Conservation (phyloP, 345 rosid genomes). For the Aethionema arabicum region DNA sequence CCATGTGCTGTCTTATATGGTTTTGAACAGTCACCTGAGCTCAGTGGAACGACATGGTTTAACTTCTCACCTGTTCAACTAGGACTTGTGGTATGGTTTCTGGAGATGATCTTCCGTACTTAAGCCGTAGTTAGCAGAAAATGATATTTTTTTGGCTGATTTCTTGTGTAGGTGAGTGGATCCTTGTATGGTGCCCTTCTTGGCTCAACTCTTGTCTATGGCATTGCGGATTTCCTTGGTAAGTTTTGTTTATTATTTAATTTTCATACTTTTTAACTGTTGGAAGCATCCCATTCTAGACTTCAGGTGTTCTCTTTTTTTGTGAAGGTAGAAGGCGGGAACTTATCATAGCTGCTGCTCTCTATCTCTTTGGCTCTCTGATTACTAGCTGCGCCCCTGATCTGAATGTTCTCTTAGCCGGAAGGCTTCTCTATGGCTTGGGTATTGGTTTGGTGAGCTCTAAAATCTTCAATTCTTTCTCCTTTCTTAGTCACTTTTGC, state of each 20-base stretch:
- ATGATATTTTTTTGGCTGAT: constrained; percentile 11
- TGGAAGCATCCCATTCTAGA: constrained; percentile 19
- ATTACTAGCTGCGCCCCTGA: constrained; percentile 65
- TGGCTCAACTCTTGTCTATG: constrained; percentile 82
- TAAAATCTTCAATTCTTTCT: constrained; percentile 19
- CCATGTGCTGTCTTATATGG: constrained; percentile 7
- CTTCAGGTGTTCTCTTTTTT: constrained; percentile 5
- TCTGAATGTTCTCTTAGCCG: constrained; percentile 68
- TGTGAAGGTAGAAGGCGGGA: constrained; percentile 77
- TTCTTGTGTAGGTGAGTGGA: constrained; percentile 76
- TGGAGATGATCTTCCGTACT: constrained; percentile 17
- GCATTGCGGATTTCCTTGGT: constrained; percentile 90
- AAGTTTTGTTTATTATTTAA: constrained; percentile 28
- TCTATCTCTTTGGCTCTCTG: constrained; percentile 61
- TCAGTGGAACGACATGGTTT: constrained; percentile 91
- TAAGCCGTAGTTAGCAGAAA: constrained; percentile 13
- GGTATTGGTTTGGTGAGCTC: constrained; percentile 87
- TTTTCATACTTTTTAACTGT: constrained; percentile 2
- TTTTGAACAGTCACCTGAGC: constrained; percentile 64
- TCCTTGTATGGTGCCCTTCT: constrained; percentile 96
- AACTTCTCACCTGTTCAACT: constrained; percentile 82
- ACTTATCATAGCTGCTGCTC: constrained; percentile 64
- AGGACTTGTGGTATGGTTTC: constrained; percentile 83
- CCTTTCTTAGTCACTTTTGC: neutral
- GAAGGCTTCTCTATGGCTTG: constrained; percentile 85